Percentiles rank a stretch among this genome's conserved stretches.
phyloP scores from a whole-genome alignment of 345 rosid genomes.

The Salix suchowensis region DNA sequence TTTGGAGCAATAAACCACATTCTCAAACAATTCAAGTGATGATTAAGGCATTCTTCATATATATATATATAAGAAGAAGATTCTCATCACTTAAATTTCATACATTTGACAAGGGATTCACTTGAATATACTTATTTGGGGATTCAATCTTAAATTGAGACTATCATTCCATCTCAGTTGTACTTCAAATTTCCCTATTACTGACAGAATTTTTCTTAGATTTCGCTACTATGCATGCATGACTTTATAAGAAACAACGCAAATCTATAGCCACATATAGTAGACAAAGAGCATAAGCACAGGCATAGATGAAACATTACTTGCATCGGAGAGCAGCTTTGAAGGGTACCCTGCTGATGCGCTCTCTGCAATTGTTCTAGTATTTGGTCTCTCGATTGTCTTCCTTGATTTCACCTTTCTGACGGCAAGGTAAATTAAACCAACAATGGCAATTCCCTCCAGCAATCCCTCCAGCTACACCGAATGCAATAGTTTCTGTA shows the following conservation, averaged over 20 bases:
- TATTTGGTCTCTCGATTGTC: slow-evolving; percentile 30
- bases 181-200: background rate
- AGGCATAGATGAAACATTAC: slow-evolving; percentile 41
- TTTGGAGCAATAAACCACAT: background rate
- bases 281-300: slow-evolving; percentile 6
- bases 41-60: background rate
- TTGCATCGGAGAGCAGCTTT: slow-evolving; percentile 77
- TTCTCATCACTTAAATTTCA: background rate
- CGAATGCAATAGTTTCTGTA: slow-evolving; percentile 41
- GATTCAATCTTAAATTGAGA: background rate
- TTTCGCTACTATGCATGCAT: background rate
- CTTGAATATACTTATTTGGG: background rate
- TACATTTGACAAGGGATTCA: background rate
- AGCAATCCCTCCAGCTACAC: slow-evolving; percentile 51
- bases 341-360: slow-evolving; percentile 75
- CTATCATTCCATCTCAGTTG: background rate
- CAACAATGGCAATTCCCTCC: slow-evolving; percentile 54
- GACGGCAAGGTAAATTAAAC: slow-evolving; percentile 43
- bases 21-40: background rate
- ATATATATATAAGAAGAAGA: background rate
- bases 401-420: slow-evolving; percentile 35
- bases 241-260: background rate
- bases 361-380: slow-evolving; percentile 62
- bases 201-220: background rate
- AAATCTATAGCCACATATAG: background rate